Base-by-base conservation (phyloP, 2,329 filamentous ascomycete genomes). In the Alternaria triticimaculans region DNA sequence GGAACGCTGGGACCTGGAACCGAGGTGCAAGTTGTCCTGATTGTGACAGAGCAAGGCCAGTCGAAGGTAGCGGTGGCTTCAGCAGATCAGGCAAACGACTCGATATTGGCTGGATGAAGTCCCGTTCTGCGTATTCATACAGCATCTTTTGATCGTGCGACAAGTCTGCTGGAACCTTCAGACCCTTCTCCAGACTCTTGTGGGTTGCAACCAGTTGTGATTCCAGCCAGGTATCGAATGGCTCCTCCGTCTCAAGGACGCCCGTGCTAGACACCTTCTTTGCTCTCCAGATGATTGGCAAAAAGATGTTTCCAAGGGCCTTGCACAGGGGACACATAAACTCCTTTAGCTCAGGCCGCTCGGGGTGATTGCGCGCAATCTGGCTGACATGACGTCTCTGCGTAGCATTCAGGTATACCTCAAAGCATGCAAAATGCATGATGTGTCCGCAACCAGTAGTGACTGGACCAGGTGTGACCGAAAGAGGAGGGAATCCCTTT, bases 271-370 rank as follows among this genome's bases (percentile, higher is more conserved):
- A 88, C 76, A 97, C 92, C 71, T 96, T 92, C 74, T 96, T 91
- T 25, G 92, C 92, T 77, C 94, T 96, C 96, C 96, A 99, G 41
- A 97, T 90, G 65, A 99, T 93, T 0, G 96, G 96, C 41, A 99
- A 80, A 81, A 99, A 99, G 0, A 93, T 88, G 76, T 99, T 99
- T 3, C 96, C 96, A 1, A 99, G 85, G 4, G 96, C 96, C 80
- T 99, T 99, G 84, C 96, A 99, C 1, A 99, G 85, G 2, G 96
- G 96, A 72, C 96, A 99, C 58, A 98, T 92, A 78, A 99, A 99
- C 73, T 99, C 96, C 66, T 96, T 92, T 46, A 88, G 84, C 20
- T 87, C 85, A 2, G 93, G 86, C 59, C 90, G 87, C 78, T 99
- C 96, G 0, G 96, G 96, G 72, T 98, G 96, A 72, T 97, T 93